Conservation (phyloP, 805 yeast genomes). For the Candida ortonii region DNA sequence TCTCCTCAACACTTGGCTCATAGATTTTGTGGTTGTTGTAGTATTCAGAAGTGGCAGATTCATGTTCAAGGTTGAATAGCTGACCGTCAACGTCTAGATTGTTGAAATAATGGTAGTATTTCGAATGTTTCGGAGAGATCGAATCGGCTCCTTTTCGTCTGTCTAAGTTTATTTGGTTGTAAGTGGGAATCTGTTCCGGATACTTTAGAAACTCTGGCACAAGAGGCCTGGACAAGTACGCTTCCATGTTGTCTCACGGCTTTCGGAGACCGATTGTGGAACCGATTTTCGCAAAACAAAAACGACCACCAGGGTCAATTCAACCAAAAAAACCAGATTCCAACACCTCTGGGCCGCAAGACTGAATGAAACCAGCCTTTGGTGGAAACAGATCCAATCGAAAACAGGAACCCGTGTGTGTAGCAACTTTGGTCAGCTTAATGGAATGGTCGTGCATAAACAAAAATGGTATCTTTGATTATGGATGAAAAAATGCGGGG, state of each 20-base stretch:
- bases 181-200: slow-evolving; percentile 18
- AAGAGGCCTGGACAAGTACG: slow-evolving; percentile 19
- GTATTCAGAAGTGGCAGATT: slow-evolving; percentile 23
- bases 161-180: slow-evolving; percentile 5
- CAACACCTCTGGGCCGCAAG: too few relatives aligned
- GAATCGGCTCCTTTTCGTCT: slow-evolving; percentile 5
- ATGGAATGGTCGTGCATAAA: too few relatives aligned
- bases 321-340: too few relatives aligned
- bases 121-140: slow-evolving; percentile 3
- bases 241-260: too few relatives aligned
- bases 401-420: too few relatives aligned
- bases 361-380: too few relatives aligned
- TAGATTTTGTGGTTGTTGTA: slow-evolving; percentile 21
- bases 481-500: slow-evolving; percentile 2
- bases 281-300: too few relatives aligned
- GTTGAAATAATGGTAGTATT: slow-evolving; percentile 25
- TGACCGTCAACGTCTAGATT: slow-evolving; percentile 26
- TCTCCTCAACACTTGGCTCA: slow-evolving; percentile 11
- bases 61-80: slow-evolving; percentile 18
- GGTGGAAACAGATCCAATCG: too few relatives aligned
- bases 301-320: too few relatives aligned
- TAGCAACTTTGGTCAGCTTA: too few relatives aligned
- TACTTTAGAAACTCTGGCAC: slow-evolving; percentile 24
- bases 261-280: too few relatives aligned
- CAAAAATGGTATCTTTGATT: too few relatives aligned